Percentiles rank a stretch among this genome's conserved stretches.
Conservation (phyloP, 2,329 filamentous ascomycete genomes). For the Thielaviopsis populi region DNA sequence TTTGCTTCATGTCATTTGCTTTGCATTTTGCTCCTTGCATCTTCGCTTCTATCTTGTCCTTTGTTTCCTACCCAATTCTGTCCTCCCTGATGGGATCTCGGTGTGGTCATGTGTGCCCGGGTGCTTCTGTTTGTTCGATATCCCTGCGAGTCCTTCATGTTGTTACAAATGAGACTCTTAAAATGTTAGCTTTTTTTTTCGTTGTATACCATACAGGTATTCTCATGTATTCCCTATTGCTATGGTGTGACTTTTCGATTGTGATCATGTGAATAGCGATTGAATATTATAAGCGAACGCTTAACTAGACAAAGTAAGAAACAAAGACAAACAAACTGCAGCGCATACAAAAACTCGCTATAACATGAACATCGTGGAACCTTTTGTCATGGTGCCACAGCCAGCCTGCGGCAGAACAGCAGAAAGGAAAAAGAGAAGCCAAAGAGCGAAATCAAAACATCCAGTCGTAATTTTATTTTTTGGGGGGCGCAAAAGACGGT, state of each 20-base stretch:
- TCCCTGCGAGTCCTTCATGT: constrained; percentile 7
- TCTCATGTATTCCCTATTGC: background rate
- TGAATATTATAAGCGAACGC: background rate
- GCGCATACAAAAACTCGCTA: constrained; percentile 1
- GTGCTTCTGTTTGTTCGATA: constrained; percentile 10
- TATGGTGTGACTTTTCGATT: background rate
- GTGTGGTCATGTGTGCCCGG: background rate
- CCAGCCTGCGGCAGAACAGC: background rate
- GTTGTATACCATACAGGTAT: background rate
- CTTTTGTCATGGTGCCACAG: constrained; percentile 3
- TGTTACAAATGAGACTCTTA: constrained; percentile 11
- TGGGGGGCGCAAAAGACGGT: background rate
- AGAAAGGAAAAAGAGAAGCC: background rate
- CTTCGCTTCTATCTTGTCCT: constrained; percentile 4
- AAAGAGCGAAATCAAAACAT: background rate
- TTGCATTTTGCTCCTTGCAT: constrained; percentile 2
- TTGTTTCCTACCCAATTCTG: background rate
- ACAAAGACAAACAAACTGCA: background rate
- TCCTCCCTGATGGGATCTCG: constrained; percentile 3
- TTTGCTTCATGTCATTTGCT: background rate
- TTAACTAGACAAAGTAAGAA: background rate
- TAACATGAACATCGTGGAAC: constrained; percentile 7
- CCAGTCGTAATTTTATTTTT: constrained; percentile 5
- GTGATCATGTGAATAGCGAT: background rate
- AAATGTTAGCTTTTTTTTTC: constrained; percentile 9